Evolutionary conservation across 2,329 filamentous ascomycete genomes (phyloP).

Genomic region (Cladosporium cucumerinum): DNA sequence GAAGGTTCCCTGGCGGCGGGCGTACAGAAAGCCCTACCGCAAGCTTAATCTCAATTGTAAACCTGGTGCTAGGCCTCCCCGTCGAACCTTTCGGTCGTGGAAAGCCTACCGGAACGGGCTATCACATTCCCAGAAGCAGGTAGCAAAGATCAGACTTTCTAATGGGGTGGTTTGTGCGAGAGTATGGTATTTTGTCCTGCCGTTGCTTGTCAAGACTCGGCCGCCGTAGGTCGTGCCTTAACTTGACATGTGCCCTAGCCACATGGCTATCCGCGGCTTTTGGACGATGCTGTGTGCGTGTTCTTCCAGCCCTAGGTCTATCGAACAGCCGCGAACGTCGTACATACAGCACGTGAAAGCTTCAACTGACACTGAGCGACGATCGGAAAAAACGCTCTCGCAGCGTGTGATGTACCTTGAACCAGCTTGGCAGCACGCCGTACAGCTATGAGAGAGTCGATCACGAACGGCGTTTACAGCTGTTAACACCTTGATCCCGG

Average conservation of each 20-base stretch:
- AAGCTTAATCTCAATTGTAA: not conserved
- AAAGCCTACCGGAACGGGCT: not conserved
- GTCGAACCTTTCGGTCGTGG: not conserved
- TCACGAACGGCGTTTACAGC: not conserved
- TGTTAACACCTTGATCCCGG: not conserved
- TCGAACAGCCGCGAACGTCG: not conserved
- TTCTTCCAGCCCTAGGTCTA: not conserved
- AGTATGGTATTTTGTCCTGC: not conserved
- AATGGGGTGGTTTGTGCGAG: not conserved
- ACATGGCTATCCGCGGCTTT: not conserved
- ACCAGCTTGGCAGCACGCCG: not conserved
- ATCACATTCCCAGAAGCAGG: not conserved
- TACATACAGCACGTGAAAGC: not conserved
- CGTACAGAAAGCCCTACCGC: not conserved
- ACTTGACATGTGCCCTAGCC: not conserved
- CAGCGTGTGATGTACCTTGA: not conserved
- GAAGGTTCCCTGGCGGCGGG: not conserved
- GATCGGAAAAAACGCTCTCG: not conserved
- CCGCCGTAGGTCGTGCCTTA: not conserved
- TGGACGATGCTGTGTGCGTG: not conserved
- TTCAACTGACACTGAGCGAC: not conserved
- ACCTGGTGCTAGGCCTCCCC: not conserved
- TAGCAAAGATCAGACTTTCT: not conserved
- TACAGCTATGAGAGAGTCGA: not conserved
- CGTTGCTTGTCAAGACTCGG: not conserved